Evolutionary conservation across 129 eudicot species (phyloP), one percentile per base, ranked within the genome.

Genomic region (Kitagawia praeruptora): DNA sequence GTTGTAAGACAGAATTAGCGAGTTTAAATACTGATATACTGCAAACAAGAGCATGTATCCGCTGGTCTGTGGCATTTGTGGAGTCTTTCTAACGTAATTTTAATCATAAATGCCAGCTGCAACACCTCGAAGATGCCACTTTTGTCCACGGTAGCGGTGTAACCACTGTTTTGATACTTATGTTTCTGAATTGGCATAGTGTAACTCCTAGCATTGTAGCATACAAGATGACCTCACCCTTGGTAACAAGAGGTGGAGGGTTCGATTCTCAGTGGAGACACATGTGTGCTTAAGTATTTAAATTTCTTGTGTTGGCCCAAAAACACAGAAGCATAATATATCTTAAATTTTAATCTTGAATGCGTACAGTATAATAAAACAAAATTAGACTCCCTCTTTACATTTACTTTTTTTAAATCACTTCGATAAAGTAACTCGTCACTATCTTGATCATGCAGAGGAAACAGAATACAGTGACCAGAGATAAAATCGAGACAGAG

Each of bases 401-500:
- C 4, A 18, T 40, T 18, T 21, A 19, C 21, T 0, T 37, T 70
- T 70, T 4, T 38, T 19, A 21, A 19, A 12, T 42, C 42, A 31
- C 46, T 23, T n/a, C 1, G 4, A n/a, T 11, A 42, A 23, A 42
- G 2, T 27, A 13, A 13, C 19, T 49, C 15, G 51, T 74, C 8
- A 28, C 25, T 70, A 15, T 37, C 64, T 27, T 83, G 48, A 73
- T 48, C 4, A 39, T 89, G 95, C 97, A 95, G 99, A 95, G 81
- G 85, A 95, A 88, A 81, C 99, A 95, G 80, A 81, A 92, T 66
- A 95, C 99, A 13, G 99, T 95, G 80, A 95, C 97, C 1, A 87
- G 99, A 85, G 96, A 91, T 82, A 92, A 85, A 72, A 81, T 86
- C 23, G 99, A 95, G 72, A 95, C 91, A 7, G 97, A 95, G 78